Evolutionary conservation across 495 filamentous ascomycete species (phyloP).

Genomic region (Bathelium albidoporum): DNA sequence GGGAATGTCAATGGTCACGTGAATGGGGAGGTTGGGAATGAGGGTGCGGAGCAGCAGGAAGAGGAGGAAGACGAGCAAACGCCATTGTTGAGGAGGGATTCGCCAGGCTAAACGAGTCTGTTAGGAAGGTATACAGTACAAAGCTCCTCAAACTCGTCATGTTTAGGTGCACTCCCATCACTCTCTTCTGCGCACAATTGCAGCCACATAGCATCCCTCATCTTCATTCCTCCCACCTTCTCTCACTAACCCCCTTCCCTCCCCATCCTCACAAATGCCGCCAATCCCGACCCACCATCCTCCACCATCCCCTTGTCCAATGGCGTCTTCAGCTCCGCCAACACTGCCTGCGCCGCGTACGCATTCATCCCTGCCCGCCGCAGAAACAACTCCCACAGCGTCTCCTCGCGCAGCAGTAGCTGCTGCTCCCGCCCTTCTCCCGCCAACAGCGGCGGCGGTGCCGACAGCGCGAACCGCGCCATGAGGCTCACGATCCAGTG

Average conservation of each 20-base stretch:
- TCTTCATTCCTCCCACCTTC: constrained; percentile 20
- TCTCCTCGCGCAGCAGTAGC: constrained; percentile 36
- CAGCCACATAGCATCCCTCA: not conserved
- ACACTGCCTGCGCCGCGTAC: constrained; percentile 64
- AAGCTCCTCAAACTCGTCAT: not conserved
- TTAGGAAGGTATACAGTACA: not conserved
- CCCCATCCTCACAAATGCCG: not conserved
- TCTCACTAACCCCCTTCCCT: constrained; percentile 2
- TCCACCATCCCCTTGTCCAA: not conserved
- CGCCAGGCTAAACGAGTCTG: not conserved
- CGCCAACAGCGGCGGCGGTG: constrained; percentile 15
- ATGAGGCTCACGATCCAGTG: constrained; percentile 48
- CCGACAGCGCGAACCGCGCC: constrained; percentile 25
- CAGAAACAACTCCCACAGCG: constrained; percentile 61
- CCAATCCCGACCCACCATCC: not conserved
- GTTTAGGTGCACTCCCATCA: not conserved
- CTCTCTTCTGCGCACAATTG: not conserved
- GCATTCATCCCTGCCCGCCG: constrained; percentile 66
- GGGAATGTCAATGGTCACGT: not conserved
- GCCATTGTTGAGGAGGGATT: constrained; percentile 11
- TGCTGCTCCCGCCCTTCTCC: not conserved
- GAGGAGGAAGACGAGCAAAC: constrained; percentile 12
- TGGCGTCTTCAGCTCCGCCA: constrained; percentile 38
- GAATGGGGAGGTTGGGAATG: not conserved
- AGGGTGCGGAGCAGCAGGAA: constrained; percentile 9